Percentiles rank a stretch among this genome's conserved stretches.
Conservation (phyloP, 2,329 filamentous ascomycete species). For the Diaporthe velutina region DNA sequence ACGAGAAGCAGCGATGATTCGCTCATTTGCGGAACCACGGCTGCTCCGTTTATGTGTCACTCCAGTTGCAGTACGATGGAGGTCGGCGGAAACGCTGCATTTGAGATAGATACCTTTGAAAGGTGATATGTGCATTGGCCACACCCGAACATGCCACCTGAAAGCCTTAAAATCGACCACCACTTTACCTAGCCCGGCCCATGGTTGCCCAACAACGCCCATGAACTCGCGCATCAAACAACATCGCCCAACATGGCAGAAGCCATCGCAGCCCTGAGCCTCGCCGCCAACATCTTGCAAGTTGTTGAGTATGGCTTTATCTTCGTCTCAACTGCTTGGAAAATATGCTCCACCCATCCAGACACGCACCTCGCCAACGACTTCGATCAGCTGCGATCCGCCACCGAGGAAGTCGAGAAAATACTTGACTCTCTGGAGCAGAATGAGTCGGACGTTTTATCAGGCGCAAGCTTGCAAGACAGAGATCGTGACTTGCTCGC, state of each 20-base stretch:
- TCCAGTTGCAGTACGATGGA: neutral
- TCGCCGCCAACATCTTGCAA: constrained; percentile 4
- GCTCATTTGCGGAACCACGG: neutral
- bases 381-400: neutral
- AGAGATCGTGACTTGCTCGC: too few species aligned
- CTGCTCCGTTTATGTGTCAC: neutral
- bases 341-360: neutral
- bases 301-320: neutral
- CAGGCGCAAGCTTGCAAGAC: neutral
- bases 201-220: too few species aligned
- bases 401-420: neutral
- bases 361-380: neutral
- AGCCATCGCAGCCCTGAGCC: neutral
- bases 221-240: neutral
- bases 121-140: neutral
- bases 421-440: neutral
- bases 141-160: neutral
- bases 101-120: neutral
- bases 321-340: neutral
- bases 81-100: neutral
- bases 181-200: neutral
- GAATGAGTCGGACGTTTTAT: neutral
- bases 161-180: neutral
- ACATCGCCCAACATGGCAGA: neutral
- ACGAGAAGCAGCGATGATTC: neutral